Evolutionary conservation across 768 basidiomycete genomes (phyloP).

Genomic region (Termitomyces heimii): DNA sequence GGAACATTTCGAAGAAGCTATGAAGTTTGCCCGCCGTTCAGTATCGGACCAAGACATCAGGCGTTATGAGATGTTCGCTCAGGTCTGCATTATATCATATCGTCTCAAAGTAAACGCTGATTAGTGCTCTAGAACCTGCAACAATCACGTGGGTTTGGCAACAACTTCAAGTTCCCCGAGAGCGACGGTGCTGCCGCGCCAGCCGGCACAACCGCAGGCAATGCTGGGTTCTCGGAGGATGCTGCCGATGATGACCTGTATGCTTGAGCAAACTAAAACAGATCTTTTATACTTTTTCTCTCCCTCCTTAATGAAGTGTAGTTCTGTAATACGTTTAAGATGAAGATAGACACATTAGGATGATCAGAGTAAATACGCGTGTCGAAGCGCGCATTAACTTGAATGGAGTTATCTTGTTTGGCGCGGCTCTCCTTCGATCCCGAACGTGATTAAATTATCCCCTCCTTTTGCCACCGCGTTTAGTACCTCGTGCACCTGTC

Average conservation of each 20-base stretch:
- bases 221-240: conserved; percentile 81
- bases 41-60: conserved; percentile 96
- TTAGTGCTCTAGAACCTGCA: conserved; percentile 65
- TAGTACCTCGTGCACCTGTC: neutral
- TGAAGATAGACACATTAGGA: neutral
- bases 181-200: conserved; percentile 31
- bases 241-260: conserved; percentile 84
- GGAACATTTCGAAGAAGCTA: conserved; percentile 98
- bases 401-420: conserved; percentile 1
- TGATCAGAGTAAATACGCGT: neutral
- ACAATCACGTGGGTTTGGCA: conserved; percentile 89
- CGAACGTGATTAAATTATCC: neutral
- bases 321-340: conserved; percentile 1
- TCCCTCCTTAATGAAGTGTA: conserved; percentile 1
- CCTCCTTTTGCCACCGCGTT: neutral
- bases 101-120: conserved; percentile 2
- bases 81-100: conserved; percentile 36
- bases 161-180: conserved; percentile 98
- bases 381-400: conserved; percentile 3
- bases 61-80: conserved; percentile 97
- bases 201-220: conserved; percentile 42
- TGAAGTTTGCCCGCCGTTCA: conserved; percentile 95
- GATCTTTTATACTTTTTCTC: neutral
- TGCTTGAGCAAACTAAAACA: conserved; percentile 40
- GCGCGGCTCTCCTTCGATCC: neutral